These are phyloP conservation scores for Salvia splendens DNA, from an alignment of 257 asterid genomes.

Conservation along the genomic window DNA sequence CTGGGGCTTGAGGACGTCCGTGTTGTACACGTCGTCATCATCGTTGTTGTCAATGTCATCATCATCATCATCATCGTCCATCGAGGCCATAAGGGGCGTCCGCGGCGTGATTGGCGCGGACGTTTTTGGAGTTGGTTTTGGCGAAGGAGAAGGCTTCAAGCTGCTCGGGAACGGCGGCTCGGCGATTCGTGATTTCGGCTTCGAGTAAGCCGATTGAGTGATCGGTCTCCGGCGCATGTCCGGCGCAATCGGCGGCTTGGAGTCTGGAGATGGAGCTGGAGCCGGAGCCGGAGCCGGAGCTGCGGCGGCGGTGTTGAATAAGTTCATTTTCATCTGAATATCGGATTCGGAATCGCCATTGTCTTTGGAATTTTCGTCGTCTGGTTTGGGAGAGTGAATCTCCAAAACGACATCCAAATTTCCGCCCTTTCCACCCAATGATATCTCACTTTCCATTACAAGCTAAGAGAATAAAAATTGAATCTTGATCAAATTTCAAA, in stretches of 20 bases:
- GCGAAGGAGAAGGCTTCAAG: conserved; percentile 29
- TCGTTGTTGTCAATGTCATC: conserved; percentile 31
- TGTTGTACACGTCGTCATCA: conserved; percentile 52
- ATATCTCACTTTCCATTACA: conserved; percentile 44
- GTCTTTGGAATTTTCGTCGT: not conserved
- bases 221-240: conserved; percentile 33
- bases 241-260: conserved; percentile 41
- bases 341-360: conserved; percentile 33
- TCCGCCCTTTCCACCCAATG: conserved; percentile 34
- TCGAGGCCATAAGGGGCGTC: conserved; percentile 61
- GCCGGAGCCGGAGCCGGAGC: conserved; percentile 11
- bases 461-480: too few species aligned
- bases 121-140: conserved; percentile 31
- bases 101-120: conserved; percentile 60
- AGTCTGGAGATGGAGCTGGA: conserved; percentile 23
- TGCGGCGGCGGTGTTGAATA: conserved; percentile 26
- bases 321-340: conserved; percentile 41
- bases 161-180: conserved; percentile 54
- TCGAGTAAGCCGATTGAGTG: conserved; percentile 39
- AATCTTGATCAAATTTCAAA: too few species aligned
- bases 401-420: conserved; percentile 49
- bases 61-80: conserved; percentile 36
- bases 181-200: conserved; percentile 62
- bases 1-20: conserved; percentile 34
- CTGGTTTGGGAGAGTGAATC: conserved; percentile 37